Conservation (phyloP, 257 asterid species). For the Scutellaria galericulata region DNA sequence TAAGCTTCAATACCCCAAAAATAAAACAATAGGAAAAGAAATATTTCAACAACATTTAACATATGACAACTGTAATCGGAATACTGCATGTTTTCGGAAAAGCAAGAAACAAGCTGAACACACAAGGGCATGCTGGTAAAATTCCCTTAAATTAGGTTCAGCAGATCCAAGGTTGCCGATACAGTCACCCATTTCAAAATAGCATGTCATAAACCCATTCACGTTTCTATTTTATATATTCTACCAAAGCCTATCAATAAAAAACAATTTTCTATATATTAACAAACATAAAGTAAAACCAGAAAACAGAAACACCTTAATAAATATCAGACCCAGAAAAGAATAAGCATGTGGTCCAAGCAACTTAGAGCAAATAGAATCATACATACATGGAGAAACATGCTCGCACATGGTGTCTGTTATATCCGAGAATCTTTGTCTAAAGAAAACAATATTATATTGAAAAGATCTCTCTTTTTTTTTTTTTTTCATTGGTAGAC, state of each 20-base stretch:
- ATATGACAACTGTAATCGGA: slow-evolving; percentile 11
- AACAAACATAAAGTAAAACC: slow-evolving; percentile 27
- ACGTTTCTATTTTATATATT: slow-evolving; percentile 33
- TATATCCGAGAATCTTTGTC: slow-evolving; percentile 5
- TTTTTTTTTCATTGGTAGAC: too few relatives aligned
- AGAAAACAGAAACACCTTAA: slow-evolving; percentile 18
- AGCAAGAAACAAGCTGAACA: slow-evolving; percentile 18
- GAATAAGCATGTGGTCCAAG: slow-evolving; percentile 31
- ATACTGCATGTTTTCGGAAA: slow-evolving; percentile 11
- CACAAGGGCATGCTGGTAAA: slow-evolving; percentile 40
- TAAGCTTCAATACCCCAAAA: slow-evolving; percentile 5
- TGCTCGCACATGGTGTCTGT: slow-evolving; percentile 30
- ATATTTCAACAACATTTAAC: neutral
- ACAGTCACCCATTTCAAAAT: slow-evolving; percentile 22
- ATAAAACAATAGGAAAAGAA: neutral
- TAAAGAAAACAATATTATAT: slow-evolving; percentile 26
- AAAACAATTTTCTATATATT: slow-evolving; percentile 22
- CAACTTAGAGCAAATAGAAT: slow-evolving; percentile 29
- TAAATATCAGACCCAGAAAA: slow-evolving; percentile 26
- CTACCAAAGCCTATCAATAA: slow-evolving; percentile 22
- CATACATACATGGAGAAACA: slow-evolving; percentile 27
- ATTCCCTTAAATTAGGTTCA: slow-evolving; percentile 19
- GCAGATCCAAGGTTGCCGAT: slow-evolving; percentile 36
- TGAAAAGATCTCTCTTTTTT: slow-evolving; percentile 2
- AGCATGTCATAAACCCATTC: slow-evolving; percentile 11